phyloP scores from a whole-genome alignment of 2,329 filamentous ascomycete genomes.

The Hymenoscyphus fraxineus region DNA sequence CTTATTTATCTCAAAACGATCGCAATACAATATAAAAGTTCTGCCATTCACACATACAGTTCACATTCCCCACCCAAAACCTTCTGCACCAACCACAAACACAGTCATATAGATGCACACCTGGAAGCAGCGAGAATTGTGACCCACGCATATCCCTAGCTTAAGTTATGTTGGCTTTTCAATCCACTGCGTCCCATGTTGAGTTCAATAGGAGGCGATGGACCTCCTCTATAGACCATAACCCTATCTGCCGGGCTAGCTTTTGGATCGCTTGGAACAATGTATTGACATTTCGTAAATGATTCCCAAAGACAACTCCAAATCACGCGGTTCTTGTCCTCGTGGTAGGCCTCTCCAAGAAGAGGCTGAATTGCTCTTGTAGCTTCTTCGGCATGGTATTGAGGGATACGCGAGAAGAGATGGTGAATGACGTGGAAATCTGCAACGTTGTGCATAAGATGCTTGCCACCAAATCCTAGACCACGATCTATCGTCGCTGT shows the following conservation, averaged over 20 bases:
- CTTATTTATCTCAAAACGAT: too few species aligned
- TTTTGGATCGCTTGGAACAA: neutral
- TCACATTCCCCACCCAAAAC: too few species aligned
- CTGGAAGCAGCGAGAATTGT: too few species aligned
- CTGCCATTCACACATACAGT: too few species aligned
- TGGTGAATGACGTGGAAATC: slow-evolving; percentile 97
- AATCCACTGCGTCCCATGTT: neutral
- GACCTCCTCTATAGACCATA: neutral
- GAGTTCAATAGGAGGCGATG: neutral
- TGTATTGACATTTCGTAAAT: slow-evolving; percentile 4
- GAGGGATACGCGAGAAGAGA: slow-evolving; percentile 85
- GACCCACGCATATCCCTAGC: too few species aligned
- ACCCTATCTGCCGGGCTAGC: neutral
- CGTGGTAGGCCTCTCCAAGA: slow-evolving; percentile 39
- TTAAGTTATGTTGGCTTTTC: too few species aligned
- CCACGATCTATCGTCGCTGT: slow-evolving; percentile 94
- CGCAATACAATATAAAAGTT: too few species aligned
- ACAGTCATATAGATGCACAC: too few species aligned
- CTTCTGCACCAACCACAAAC: too few species aligned
- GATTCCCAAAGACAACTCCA: neutral
- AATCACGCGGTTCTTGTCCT: neutral
- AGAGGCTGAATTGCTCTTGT: slow-evolving; percentile 70
- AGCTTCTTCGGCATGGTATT: slow-evolving; percentile 91
- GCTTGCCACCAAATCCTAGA: slow-evolving; percentile 88
- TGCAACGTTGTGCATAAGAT: slow-evolving; percentile 87